Evolutionary conservation across 148 eudicot species (phyloP).

Genomic region (Dianthus caryophyllus): DNA sequence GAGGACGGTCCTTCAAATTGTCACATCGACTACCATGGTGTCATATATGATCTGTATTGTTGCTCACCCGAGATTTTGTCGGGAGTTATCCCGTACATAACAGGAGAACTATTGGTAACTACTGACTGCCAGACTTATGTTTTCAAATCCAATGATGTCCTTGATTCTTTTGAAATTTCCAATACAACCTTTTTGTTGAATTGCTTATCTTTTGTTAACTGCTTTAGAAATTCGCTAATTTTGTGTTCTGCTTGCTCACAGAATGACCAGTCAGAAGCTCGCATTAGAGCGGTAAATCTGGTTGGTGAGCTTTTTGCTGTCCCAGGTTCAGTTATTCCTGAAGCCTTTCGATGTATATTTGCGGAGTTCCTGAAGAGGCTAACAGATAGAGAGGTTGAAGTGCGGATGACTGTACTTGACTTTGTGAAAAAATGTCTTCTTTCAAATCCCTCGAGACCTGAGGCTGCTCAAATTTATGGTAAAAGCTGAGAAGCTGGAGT

Average conservation of each 20-base stretch:
- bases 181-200: not conserved
- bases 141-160: not conserved
- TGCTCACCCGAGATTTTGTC: slow-evolving; percentile 85
- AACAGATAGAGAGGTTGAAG: slow-evolving; percentile 79
- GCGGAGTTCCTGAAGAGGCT: slow-evolving; percentile 84
- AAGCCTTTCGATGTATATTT: slow-evolving; percentile 73
- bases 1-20: slow-evolving; percentile 50
- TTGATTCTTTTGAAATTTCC: slow-evolving; percentile 14
- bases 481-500: slow-evolving; percentile 21
- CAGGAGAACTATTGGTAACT: slow-evolving; percentile 90
- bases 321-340: slow-evolving; percentile 58
- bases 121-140: not conserved
- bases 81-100: slow-evolving; percentile 78
- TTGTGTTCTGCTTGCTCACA: slow-evolving; percentile 24
- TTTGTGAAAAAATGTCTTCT: slow-evolving; percentile 70
- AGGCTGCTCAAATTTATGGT: slow-evolving; percentile 83
- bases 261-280: slow-evolving; percentile 79
- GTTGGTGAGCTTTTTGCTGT: slow-evolving; percentile 91
- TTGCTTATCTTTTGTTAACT: not conserved
- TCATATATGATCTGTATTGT: slow-evolving; percentile 68
- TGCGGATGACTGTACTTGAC: slow-evolving; percentile 81
- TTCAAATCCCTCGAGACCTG: slow-evolving; percentile 62
- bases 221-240: slow-evolving; percentile 5
- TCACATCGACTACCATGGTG: slow-evolving; percentile 71
- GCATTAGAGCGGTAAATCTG: slow-evolving; percentile 70